A percentile compares a stretch with the other conserved stretches of the same genome.
phyloP scores from a whole-genome alignment of 2,329 filamentous ascomycete genomes.

The Leptosphaerulina australis region DNA sequence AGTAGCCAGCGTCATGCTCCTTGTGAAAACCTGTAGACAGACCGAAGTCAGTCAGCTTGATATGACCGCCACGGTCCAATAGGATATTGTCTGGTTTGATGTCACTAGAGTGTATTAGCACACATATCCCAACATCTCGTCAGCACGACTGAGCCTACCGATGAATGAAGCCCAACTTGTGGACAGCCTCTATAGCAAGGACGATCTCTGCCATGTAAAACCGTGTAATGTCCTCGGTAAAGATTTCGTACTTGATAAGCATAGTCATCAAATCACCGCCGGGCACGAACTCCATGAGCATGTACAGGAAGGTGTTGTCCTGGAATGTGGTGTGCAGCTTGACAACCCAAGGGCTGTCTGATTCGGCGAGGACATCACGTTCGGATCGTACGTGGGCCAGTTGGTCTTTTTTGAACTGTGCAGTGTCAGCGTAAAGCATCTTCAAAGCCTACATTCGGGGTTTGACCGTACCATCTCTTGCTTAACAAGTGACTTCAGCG shows the following conservation, averaged over 20 bases:
- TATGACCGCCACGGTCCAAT: constrained; percentile 91
- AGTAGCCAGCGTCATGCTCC: constrained; percentile 97
- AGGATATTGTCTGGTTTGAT: constrained; percentile 99
- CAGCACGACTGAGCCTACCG: constrained; percentile 64
- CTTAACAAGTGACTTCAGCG: constrained; percentile 97
- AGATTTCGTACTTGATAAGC: constrained; percentile 99
- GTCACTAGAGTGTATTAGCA: constrained; percentile 66
- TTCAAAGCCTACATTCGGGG: background rate
- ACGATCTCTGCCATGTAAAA: constrained; percentile 99
- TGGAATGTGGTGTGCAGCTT: constrained; percentile 99
- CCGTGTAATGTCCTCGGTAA: constrained; percentile 96
- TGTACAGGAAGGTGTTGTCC: constrained; percentile 93
- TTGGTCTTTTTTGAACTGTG: constrained; percentile 92
- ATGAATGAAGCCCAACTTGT: constrained; percentile 97
- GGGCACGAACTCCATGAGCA: constrained; percentile 99
- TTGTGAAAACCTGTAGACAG: constrained; percentile 98
- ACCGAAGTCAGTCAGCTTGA: constrained; percentile 98
- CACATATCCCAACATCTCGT: background rate
- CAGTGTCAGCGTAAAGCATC: constrained; percentile 23
- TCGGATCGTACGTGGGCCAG: constrained; percentile 96
- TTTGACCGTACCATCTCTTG: constrained; percentile 75
- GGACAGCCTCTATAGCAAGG: constrained; percentile 96
- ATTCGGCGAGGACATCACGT: constrained; percentile 95
- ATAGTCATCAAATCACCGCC: constrained; percentile 99
- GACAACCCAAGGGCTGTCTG: constrained; percentile 99